phyloP scores from a whole-genome alignment of 345 rosid species.

The Erucastrum elatum region DNA sequence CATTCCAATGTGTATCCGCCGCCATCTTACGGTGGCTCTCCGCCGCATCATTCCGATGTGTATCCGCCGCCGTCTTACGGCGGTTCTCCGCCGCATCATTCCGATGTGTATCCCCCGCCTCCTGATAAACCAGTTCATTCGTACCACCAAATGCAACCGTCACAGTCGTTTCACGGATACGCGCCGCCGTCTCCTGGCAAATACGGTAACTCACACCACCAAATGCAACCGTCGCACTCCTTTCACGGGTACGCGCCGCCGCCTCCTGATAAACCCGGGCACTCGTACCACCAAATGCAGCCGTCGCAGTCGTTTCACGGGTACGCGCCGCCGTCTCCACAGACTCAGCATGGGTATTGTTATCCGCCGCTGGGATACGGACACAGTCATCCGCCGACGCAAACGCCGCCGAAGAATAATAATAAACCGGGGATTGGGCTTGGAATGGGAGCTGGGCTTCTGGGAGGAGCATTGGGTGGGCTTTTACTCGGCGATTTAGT shows the following conservation, averaged over 20 bases:
- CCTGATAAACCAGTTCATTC: constrained; percentile 25
- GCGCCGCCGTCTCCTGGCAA: neutral
- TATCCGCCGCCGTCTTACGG: constrained; percentile 24
- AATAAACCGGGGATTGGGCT: constrained; percentile 44
- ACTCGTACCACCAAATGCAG: constrained; percentile 27
- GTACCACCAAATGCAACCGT: constrained; percentile 28
- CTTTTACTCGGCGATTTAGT: constrained; percentile 69
- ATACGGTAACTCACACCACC: constrained; percentile 25
- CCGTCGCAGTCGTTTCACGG: constrained; percentile 33
- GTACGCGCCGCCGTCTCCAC: constrained; percentile 5
- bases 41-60: neutral
- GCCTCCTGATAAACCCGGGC: constrained; percentile 3
- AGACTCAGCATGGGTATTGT: constrained; percentile 12
- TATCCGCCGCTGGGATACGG: constrained; percentile 47
- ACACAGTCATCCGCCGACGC: constrained; percentile 46
- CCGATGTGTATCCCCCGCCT: neutral
- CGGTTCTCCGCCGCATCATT: neutral
- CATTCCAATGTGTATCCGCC: constrained; percentile 19
- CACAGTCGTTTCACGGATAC: constrained; percentile 30
- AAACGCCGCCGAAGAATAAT: constrained; percentile 46
- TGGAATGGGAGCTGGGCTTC: constrained; percentile 74
- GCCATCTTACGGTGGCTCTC: constrained; percentile 10
- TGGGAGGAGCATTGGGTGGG: constrained; percentile 78
- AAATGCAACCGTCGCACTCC: constrained; percentile 26
- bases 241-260: constrained; percentile 21